phyloP scores from a whole-genome alignment of 1,284 basidiomycete species.

The Irpex rosettiformis region DNA sequence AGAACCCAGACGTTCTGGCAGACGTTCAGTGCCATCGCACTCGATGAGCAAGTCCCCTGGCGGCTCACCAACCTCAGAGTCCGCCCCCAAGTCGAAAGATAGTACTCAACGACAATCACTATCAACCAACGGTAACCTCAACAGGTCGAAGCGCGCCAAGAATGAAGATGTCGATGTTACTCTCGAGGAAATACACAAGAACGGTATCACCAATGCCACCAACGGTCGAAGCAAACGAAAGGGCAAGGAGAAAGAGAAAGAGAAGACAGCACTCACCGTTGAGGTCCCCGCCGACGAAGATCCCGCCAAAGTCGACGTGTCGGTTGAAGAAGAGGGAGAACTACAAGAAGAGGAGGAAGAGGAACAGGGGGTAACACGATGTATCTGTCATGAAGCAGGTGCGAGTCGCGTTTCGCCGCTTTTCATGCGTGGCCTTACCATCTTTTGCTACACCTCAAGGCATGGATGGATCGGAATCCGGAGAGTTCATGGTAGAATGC shows the following conservation, averaged over 20 bases:
- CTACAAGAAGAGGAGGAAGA: slow-evolving; percentile 65
- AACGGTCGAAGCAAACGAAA: slow-evolving; percentile 51
- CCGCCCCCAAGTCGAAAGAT: slow-evolving; percentile 38
- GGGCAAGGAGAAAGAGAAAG: slow-evolving; percentile 55
- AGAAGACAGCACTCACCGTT: slow-evolving; percentile 24
- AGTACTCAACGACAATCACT: slow-evolving; percentile 40
- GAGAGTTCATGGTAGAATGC: slow-evolving; percentile 96
- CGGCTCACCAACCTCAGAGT: slow-evolving; percentile 57
- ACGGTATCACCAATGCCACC: slow-evolving; percentile 36
- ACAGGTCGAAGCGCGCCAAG: slow-evolving; percentile 60
- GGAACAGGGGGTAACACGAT: slow-evolving; percentile 86
- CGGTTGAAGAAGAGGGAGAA: slow-evolving; percentile 33
- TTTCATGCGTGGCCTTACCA: slow-evolving; percentile 11
- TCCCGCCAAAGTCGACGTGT: slow-evolving; percentile 23
- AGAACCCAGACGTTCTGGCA: slow-evolving; percentile 71
- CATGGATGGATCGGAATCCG: slow-evolving; percentile 45
- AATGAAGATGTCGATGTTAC: slow-evolving; percentile 69
- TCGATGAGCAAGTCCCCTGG: slow-evolving; percentile 71
- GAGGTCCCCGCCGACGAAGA: slow-evolving; percentile 29
- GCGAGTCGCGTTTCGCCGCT: slow-evolving; percentile 30
- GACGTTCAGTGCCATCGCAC: slow-evolving; percentile 62
- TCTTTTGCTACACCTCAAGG: slow-evolving; percentile 15
- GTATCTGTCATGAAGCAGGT: slow-evolving; percentile 91
- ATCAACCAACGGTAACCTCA: slow-evolving; percentile 40
- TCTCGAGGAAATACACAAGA: slow-evolving; percentile 49